phyloP scores from a whole-genome alignment of 2,329 filamentous ascomycete genomes.

The Hypocrella siamensis region DNA sequence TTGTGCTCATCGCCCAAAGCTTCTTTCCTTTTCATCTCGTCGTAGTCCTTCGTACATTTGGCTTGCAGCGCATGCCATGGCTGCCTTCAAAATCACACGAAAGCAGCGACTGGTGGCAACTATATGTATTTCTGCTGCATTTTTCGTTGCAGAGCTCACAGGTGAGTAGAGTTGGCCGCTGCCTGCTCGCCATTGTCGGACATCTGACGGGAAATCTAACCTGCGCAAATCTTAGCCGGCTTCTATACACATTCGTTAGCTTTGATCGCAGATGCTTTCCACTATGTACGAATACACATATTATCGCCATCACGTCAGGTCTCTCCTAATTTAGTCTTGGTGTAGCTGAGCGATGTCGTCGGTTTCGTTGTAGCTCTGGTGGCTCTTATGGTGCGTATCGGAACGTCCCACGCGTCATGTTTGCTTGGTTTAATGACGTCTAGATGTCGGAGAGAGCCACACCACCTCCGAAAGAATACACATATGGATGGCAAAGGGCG shows the following conservation, averaged over 20 bases:
- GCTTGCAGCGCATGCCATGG: slow-evolving; percentile 7
- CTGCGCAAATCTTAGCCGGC: slow-evolving; percentile 28
- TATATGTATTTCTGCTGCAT: slow-evolving; percentile 31
- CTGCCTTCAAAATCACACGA: slow-evolving; percentile 8
- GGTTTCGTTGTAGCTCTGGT: slow-evolving; percentile 51
- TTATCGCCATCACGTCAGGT: too few relatives aligned
- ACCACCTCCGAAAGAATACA: slow-evolving; percentile 31
- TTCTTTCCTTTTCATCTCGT: too few relatives aligned
- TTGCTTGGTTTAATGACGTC: background rate
- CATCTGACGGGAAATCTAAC: too few relatives aligned
- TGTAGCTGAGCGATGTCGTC: slow-evolving; percentile 55
- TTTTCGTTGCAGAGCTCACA: slow-evolving; percentile 35
- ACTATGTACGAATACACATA: slow-evolving; percentile 37
- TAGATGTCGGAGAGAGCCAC: slow-evolving; percentile 36
- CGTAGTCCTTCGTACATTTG: background rate
- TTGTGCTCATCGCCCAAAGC: too few relatives aligned
- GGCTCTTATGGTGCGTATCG: slow-evolving; percentile 39
- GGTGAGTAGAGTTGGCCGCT: slow-evolving; percentile 16
- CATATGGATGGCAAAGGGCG: slow-evolving; percentile 65
- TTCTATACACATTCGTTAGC: slow-evolving; percentile 58
- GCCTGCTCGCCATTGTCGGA: too few relatives aligned
- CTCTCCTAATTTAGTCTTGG: slow-evolving; percentile 6
- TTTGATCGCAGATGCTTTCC: slow-evolving; percentile 63
- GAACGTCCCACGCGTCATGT: background rate
- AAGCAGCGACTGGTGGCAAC: slow-evolving; percentile 31